Evolutionary conservation across 345 rosid genomes (phyloP).

Genomic region (Linum usitatissimum): DNA sequence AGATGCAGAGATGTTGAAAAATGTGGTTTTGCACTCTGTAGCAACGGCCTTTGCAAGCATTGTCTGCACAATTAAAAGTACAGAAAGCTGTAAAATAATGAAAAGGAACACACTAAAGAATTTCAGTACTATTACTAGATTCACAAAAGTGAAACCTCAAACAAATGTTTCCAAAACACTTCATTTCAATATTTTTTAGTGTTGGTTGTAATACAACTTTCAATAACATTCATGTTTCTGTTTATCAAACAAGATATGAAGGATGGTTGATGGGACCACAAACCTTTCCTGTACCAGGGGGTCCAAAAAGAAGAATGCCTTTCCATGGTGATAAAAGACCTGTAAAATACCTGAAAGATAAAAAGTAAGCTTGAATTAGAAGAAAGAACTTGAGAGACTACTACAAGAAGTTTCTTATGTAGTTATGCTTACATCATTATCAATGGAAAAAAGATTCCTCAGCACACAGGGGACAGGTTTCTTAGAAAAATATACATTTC

Average conservation of each 20-base stretch:
- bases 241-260: background rate
- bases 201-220: background rate
- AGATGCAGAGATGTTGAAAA: conserved; percentile 96
- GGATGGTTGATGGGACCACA: background rate
- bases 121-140: background rate
- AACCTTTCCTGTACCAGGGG: conserved; percentile 99
- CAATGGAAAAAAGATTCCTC: no score
- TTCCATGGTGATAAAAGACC: conserved; percentile 98
- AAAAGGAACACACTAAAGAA: background rate
- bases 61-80: conserved; percentile 43
- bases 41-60: conserved; percentile 99
- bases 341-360: conserved; percentile 57
- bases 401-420: background rate
- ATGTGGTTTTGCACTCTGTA: conserved; percentile 94
- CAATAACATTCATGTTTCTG: background rate
- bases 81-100: conserved; percentile 4
- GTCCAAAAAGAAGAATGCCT: conserved; percentile 98
- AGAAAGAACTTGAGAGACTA: conserved; percentile 4
- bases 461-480: no score
- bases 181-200: background rate
- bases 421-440: background rate
- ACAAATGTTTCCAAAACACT: background rate
- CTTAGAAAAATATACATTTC: background rate
- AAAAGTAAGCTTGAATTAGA: conserved; percentile 1
- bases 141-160: background rate